Percentiles rank a stretch among this genome's conserved stretches.
phyloP scores from a whole-genome alignment of 2,329 filamentous ascomycete genomes.

The Neofusicoccum sp. region DNA sequence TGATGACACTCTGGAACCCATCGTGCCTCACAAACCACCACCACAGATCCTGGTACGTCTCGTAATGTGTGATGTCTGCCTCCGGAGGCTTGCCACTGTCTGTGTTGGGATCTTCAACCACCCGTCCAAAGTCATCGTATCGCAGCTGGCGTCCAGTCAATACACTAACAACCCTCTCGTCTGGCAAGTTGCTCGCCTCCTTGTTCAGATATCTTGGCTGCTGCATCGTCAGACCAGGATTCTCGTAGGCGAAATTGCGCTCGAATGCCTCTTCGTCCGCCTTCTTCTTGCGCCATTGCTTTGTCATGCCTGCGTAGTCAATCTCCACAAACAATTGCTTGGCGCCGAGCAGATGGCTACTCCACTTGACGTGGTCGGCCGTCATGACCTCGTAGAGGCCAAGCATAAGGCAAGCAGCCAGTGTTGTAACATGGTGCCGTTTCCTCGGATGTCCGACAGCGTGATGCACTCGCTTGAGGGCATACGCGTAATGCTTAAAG shows the following conservation, averaged over 20 bases:
- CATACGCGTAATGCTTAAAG: conserved; percentile 87
- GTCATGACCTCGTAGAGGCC: conserved; percentile 94
- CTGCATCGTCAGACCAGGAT: conserved; percentile 33
- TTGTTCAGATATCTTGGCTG: conserved; percentile 32
- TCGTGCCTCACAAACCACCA: conserved; percentile 99
- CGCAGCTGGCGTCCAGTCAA: conserved; percentile 58
- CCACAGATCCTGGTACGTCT: conserved; percentile 79
- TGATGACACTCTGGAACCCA: conserved; percentile 83
- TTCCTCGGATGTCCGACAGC: conserved; percentile 68
- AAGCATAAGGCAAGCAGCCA: conserved; percentile 84
- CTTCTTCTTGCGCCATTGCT: conserved; percentile 66
- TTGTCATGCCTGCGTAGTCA: conserved; percentile 71
- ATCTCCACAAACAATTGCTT: conserved; percentile 80
- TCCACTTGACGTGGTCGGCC: conserved; percentile 94
- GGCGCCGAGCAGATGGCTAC: conserved; percentile 82
- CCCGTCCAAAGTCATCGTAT: conserved; percentile 57
- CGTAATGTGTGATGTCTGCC: conserved; percentile 72
- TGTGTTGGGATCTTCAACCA: conserved; percentile 38
- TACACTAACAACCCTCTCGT: conserved; percentile 55
- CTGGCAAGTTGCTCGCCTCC: conserved; percentile 22
- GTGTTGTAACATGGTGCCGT: conserved; percentile 72
- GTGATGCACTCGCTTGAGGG: conserved; percentile 73
- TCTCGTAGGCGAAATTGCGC: conserved; percentile 31
- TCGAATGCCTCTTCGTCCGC: conserved; percentile 45
- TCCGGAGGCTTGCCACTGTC: conserved; percentile 34